phyloP scores from a whole-genome alignment of 345 rosid species.

The Ceriops decandra region DNA sequence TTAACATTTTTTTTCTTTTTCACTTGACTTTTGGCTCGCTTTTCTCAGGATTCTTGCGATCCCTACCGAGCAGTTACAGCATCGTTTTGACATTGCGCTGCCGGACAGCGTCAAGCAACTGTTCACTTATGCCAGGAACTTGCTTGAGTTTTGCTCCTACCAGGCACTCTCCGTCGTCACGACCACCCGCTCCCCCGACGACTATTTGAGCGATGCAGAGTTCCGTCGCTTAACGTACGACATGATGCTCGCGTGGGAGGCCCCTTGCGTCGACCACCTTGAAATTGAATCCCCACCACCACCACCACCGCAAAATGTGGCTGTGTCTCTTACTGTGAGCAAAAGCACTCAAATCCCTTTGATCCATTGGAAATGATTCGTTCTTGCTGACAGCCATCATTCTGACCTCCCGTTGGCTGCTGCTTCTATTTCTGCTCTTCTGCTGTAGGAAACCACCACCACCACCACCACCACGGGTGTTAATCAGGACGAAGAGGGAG shows the following conservation, averaged over 20 bases:
- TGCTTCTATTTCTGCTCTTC: constrained; percentile 6
- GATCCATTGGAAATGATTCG: too few species aligned
- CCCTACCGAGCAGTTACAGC: constrained; percentile 64
- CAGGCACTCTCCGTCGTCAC: constrained; percentile 51
- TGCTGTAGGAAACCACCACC: constrained; percentile 50
- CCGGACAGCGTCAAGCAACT: constrained; percentile 73
- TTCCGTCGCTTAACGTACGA: constrained; percentile 77
- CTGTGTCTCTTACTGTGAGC: too few species aligned
- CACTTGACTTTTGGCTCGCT: too few species aligned
- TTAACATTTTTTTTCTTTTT: too few species aligned
- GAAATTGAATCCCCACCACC: constrained; percentile 35
- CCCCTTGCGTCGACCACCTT: constrained; percentile 37
- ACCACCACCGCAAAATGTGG: not conserved
- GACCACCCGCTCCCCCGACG: constrained; percentile 29
- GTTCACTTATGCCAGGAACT: constrained; percentile 61
- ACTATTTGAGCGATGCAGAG: constrained; percentile 63
- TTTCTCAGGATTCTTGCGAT: constrained; percentile 53
- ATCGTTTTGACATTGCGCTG: constrained; percentile 64
- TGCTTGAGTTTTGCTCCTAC: constrained; percentile 76
- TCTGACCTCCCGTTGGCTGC: not conserved
- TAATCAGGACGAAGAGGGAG: constrained; percentile 36
- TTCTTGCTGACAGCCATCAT: too few species aligned
- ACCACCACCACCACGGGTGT: constrained; percentile 27
- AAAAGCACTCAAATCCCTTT: too few species aligned
- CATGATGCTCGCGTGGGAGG: constrained; percentile 99